Percentiles rank a stretch among this genome's conserved stretches.
phyloP scores from a whole-genome alignment of 2,329 filamentous ascomycete genomes.

The Gremmenia infestans region DNA sequence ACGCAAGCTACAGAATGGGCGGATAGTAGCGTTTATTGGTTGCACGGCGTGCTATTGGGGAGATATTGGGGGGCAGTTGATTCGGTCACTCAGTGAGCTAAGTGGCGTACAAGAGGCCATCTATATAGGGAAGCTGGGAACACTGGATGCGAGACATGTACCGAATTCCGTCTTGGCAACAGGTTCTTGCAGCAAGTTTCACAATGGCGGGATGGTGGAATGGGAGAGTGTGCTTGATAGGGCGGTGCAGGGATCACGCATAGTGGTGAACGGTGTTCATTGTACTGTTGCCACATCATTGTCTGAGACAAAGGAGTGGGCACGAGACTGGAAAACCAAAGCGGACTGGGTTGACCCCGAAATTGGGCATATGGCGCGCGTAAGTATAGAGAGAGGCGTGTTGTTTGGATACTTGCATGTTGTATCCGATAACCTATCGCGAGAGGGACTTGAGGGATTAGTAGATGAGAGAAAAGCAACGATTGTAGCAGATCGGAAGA shows the following conservation, averaged over 20 bases:
- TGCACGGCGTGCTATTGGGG: conserved; percentile 15
- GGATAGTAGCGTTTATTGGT: conserved; percentile 13
- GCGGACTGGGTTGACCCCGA: conserved; percentile 14
- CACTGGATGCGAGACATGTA: conserved; percentile 1
- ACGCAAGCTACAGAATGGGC: conserved; percentile 1
- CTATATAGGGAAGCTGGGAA: conserved; percentile 6
- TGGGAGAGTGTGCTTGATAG: conserved; percentile 4
- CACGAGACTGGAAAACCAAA: conserved; percentile 2
- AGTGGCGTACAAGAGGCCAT: conserved; percentile 1
- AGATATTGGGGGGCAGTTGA: conserved; percentile 11
- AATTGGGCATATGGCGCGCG: conserved; percentile 13
- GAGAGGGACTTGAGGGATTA: neutral
- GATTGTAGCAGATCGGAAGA: neutral
- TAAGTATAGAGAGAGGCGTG: neutral
- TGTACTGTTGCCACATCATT: conserved; percentile 6
- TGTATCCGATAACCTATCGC: neutral
- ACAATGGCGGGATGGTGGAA: neutral
- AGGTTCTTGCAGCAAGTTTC: conserved; percentile 2
- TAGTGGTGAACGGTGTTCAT: conserved; percentile 4
- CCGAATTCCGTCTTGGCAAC: conserved; percentile 5
- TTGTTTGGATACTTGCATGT: conserved; percentile 2
- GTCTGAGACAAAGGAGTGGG: conserved; percentile 13
- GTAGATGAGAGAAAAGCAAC: neutral
- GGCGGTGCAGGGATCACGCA: conserved; percentile 1
- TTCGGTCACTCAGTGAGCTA: neutral